These are phyloP conservation scores for Trichoderma arundinaceum DNA, from an alignment of 2,329 filamentous ascomycete species.

Conservation along the genomic window DNA sequence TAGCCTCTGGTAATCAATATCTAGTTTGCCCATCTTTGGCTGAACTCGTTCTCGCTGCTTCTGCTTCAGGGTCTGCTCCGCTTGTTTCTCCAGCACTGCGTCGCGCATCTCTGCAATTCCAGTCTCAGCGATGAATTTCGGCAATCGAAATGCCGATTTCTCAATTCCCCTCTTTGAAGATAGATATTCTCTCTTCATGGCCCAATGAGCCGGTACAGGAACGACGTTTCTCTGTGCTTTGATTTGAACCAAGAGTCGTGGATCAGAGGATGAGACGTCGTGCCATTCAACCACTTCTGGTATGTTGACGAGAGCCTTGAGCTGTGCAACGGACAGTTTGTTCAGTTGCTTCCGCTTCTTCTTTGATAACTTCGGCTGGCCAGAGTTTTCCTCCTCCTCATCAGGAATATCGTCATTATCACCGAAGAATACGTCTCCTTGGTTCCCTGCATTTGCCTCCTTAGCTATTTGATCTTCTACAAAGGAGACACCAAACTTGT, in stretches of 20 bases:
- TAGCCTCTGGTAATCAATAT: conserved; percentile 97
- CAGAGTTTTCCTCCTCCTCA: conserved; percentile 74
- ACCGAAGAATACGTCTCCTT: conserved; percentile 82
- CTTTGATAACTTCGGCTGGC: conserved; percentile 79
- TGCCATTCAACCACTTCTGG: conserved; percentile 98
- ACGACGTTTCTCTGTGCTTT: conserved; percentile 96
- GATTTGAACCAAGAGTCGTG: conserved; percentile 87
- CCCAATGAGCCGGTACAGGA: conserved; percentile 93
- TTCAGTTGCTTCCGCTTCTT: conserved; percentile 92
- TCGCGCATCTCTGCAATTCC: conserved; percentile 98
- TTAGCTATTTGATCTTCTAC: conserved; percentile 68
- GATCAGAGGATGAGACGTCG: conserved; percentile 89
- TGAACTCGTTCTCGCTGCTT: conserved; percentile 94
- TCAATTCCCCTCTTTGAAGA: conserved; percentile 97
- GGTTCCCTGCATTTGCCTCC: conserved; percentile 71
- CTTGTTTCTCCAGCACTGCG: conserved; percentile 93
- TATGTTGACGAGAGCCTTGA: conserved; percentile 88
- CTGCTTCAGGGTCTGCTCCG: conserved; percentile 88
- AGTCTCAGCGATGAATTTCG: conserved; percentile 96
- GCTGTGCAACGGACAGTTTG: conserved; percentile 91
- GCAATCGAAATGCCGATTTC: conserved; percentile 89
- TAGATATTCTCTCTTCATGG: conserved; percentile 93
- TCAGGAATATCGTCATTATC: conserved; percentile 87
- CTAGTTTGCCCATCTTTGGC: conserved; percentile 94
- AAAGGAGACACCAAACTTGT: conserved; percentile 72